Conservation (phyloP, 2,329 filamentous ascomycete species). For the Didymella segeticola region DNA sequence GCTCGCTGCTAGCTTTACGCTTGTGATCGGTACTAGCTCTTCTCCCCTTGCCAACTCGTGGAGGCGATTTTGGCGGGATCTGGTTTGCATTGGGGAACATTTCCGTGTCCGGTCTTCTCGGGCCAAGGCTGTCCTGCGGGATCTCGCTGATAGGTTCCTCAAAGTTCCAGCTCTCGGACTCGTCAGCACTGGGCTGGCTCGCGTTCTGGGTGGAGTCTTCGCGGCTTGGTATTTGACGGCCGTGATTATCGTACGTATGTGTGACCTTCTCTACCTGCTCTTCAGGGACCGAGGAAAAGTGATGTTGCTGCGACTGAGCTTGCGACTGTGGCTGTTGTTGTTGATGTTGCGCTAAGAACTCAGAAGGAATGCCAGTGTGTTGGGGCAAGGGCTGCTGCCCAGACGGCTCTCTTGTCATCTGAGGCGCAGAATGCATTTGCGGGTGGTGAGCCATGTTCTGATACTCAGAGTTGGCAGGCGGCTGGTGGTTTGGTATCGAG, state of each 20-base stretch:
- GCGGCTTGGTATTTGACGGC: constrained; percentile 56
- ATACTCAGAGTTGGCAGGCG: constrained; percentile 52
- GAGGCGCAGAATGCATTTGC: constrained; percentile 51
- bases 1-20: constrained; percentile 67
- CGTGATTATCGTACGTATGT: constrained; percentile 65
- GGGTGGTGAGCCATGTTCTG: constrained; percentile 47
- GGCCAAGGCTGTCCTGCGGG: constrained; percentile 59
- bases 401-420: constrained; percentile 54
- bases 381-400: constrained; percentile 51
- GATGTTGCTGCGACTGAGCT: constrained; percentile 41
- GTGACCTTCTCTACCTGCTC: constrained; percentile 65
- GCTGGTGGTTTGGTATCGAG: constrained; percentile 67
- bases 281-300: constrained; percentile 55
- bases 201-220: constrained; percentile 49
- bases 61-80: constrained; percentile 80
- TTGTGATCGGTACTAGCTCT: constrained; percentile 74
- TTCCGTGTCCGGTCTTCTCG: constrained; percentile 81
- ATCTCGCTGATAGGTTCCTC: constrained; percentile 74
- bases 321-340: constrained; percentile 22
- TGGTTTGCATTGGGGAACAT: constrained; percentile 82
- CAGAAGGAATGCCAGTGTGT: constrained; percentile 33
- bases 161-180: constrained; percentile 88
- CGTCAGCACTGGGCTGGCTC: constrained; percentile 54
- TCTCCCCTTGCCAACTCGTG: constrained; percentile 68
- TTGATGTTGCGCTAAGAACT: constrained; percentile 49